phyloP scores from a whole-genome alignment of 345 rosid species.

The Balakata baccata region DNA sequence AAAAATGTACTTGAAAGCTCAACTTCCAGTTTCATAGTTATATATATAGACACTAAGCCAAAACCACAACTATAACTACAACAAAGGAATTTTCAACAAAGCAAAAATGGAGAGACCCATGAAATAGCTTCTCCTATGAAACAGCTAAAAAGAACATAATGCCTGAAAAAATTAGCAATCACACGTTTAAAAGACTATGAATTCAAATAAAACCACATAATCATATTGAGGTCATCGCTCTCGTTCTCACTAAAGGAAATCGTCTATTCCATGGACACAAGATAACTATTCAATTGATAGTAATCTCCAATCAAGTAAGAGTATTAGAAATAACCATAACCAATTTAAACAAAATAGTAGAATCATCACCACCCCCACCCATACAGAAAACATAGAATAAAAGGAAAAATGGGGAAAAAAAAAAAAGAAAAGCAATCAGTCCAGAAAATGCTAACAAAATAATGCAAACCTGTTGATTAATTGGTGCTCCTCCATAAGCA shows the following conservation, averaged over 20 bases:
- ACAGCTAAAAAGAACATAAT: constrained; percentile 1
- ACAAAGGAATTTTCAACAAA: neutral
- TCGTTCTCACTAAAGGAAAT: neutral
- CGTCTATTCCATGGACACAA: neutral
- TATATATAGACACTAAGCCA: neutral
- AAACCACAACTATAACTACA: neutral
- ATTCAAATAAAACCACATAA: neutral
- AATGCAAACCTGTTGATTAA: constrained; percentile 68
- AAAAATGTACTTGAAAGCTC: neutral
- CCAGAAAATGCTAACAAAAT: neutral
- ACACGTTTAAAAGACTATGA: neutral
- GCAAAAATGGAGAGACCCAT: neutral
- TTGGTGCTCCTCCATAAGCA: constrained; percentile 98
- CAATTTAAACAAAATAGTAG: neutral
- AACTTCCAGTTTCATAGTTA: neutral
- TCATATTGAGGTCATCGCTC: neutral
- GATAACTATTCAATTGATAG: neutral
- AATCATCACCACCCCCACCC: neutral
- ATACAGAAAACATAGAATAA: too few relatives aligned
- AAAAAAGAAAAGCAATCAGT: constrained; percentile 7
- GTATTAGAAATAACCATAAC: neutral
- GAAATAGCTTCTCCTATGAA: neutral
- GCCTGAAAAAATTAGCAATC: too few relatives aligned
- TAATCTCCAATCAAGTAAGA: neutral
- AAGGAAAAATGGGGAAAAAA: neutral